Percentiles rank a stretch among this genome's conserved stretches.
Conservation (phyloP, 2,329 filamentous ascomycete genomes). For the Fusarium penzigii region DNA sequence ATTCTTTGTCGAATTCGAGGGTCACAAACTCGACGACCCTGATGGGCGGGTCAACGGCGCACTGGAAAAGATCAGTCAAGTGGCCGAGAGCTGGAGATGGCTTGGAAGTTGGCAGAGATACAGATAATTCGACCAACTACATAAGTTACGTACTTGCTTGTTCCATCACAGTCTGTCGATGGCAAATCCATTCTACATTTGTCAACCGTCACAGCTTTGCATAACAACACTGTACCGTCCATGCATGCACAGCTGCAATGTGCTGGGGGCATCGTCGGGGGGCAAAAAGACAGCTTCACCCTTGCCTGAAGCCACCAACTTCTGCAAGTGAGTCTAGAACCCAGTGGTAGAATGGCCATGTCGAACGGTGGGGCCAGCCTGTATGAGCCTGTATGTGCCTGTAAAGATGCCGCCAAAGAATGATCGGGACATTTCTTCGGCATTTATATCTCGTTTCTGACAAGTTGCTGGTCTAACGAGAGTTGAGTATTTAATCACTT, state of each 20-base stretch:
- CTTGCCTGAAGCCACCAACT: too few species aligned
- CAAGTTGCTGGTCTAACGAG: too few species aligned
- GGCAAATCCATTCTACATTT: conserved; percentile 4
- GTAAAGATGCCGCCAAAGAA: too few species aligned
- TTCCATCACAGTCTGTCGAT: conserved; percentile 6
- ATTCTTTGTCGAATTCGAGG: conserved; percentile 90
- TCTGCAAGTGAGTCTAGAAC: too few species aligned
- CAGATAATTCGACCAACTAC: conserved; percentile 27
- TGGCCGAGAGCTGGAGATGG: conserved; percentile 67
- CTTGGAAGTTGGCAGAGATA: conserved; percentile 65
- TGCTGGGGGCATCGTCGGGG: conserved; percentile 12
- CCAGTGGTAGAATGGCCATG: too few species aligned
- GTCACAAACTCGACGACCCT: conserved; percentile 52
- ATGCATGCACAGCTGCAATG: too few species aligned
- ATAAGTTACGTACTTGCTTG: too few species aligned
- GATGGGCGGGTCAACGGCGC: conserved; percentile 61
- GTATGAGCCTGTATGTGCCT: too few species aligned
- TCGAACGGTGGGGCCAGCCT: too few species aligned
- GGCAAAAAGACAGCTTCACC: conserved; percentile 14
- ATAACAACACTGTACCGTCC: conserved; percentile 13
- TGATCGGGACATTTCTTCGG: too few species aligned
- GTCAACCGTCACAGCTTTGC: conserved; percentile 6
- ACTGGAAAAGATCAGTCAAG: conserved; percentile 56
- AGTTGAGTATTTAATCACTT: conserved; percentile 11
- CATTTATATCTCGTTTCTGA: too few species aligned